These are phyloP conservation scores for Phytopythium oedochilum DNA, from an alignment of 352 stramenopile genomes.

Conservation along the genomic window DNA sequence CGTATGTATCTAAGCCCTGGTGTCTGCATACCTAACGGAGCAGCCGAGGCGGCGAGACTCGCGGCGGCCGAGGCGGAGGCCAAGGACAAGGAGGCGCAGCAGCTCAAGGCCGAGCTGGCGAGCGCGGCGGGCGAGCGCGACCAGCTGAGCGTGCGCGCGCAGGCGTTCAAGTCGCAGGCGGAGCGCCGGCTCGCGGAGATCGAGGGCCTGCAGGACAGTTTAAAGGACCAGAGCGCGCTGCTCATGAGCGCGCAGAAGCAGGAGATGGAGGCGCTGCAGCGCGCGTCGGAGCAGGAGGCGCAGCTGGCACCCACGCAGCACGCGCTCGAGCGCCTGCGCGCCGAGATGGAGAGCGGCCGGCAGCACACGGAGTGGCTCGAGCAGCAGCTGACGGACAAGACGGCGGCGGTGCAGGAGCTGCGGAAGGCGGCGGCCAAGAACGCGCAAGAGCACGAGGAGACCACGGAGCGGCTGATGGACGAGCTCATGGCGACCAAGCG, in stretches of 20 bases:
- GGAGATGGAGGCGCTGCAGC: constrained; percentile 63
- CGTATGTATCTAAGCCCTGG: no score
- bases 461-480: constrained; percentile 44
- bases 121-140: constrained; percentile 44
- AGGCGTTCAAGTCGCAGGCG: constrained; percentile 39
- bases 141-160: constrained; percentile 43
- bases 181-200: constrained; percentile 61
- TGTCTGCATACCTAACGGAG: neutral
- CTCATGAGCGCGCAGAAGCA: constrained; percentile 50
- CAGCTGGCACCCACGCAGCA: constrained; percentile 54
- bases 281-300: constrained; percentile 48
- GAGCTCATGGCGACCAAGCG: constrained; percentile 39
- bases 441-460: constrained; percentile 47
- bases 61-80: constrained; percentile 17
- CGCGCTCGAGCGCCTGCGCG: constrained; percentile 36
- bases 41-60: constrained; percentile 26
- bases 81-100: constrained; percentile 19
- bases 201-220: constrained; percentile 48
- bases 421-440: constrained; percentile 50
- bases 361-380: constrained; percentile 70
- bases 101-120: constrained; percentile 39
- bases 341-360: constrained; percentile 44
- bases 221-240: constrained; percentile 51
- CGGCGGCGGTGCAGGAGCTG: constrained; percentile 51
- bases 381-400: constrained; percentile 61